These are phyloP conservation scores for Climacium dendroides DNA, from an alignment of 225 moss, liverwort and hornwort species.

Conservation along the genomic window DNA sequence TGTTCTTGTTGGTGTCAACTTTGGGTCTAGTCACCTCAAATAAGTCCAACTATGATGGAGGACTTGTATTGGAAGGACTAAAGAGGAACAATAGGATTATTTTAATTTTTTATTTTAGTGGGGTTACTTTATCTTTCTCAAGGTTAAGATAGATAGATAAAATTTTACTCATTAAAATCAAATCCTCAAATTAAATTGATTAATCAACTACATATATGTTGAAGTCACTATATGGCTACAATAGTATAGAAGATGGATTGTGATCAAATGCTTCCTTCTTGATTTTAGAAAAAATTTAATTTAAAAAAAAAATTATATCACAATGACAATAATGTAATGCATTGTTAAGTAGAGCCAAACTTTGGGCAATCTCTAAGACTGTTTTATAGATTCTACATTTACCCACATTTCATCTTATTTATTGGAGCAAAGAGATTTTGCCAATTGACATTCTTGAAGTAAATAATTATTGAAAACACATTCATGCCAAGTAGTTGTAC, in stretches of 20 bases:
- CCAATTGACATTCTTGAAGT: not conserved
- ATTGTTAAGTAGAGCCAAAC: not conserved
- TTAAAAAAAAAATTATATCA: not conserved
- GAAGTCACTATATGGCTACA: no score
- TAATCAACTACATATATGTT: not conserved
- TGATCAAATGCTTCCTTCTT: no score
- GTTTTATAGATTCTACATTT: not conserved
- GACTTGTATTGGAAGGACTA: not conserved
- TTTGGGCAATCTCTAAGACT: not conserved
- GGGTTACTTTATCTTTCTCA: not conserved
- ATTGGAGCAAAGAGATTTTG: not conserved
- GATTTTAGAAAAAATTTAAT: no score
- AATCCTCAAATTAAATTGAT: not conserved
- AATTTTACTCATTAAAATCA: not conserved
- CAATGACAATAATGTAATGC: not conserved
- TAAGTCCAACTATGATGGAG: not conserved
- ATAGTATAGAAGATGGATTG: no score
- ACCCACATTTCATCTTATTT: not conserved
- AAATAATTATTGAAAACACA: not conserved
- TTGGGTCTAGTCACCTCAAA: not conserved
- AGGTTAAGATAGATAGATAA: not conserved
- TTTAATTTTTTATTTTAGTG: not conserved
- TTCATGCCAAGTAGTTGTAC: rapidly evolving
- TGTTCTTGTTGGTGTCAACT: rapidly evolving
- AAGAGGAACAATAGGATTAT: not conserved